Percentiles rank a stretch among this genome's conserved stretches.
Evolutionary conservation across 2,329 filamentous ascomycete species (phyloP).

Genomic region (Hymenoscyphus infarciens): DNA sequence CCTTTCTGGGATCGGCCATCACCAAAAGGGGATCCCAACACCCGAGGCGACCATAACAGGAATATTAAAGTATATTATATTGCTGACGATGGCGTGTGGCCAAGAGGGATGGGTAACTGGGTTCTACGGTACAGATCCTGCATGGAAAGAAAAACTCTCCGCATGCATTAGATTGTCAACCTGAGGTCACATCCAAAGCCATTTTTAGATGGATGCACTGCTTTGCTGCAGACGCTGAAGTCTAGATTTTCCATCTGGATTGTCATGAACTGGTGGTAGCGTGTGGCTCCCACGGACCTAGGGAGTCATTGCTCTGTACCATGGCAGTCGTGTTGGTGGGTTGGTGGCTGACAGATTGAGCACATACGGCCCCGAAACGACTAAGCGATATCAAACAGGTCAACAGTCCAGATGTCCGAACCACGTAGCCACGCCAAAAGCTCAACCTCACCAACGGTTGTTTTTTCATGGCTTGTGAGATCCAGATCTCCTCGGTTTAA

Average conservation of each 20-base stretch:
- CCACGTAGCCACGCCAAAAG: neutral
- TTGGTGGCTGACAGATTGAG: conserved; percentile 1
- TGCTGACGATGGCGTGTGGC: neutral
- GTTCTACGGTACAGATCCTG: neutral
- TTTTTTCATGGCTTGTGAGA: neutral
- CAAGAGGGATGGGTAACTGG: neutral
- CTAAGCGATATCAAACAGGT: conserved; percentile 2
- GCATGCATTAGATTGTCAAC: neutral
- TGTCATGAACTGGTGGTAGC: neutral
- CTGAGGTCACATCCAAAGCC: neutral
- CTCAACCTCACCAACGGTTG: neutral
- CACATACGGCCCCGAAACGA: neutral
- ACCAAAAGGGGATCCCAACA: neutral
- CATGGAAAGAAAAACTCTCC: neutral
- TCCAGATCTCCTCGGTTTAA: neutral
- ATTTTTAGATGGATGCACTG: neutral
- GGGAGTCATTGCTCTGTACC: neutral
- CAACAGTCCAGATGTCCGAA: neutral
- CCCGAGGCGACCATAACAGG: neutral
- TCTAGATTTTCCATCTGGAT: too few species aligned
- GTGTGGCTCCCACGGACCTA: neutral
- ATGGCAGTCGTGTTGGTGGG: neutral
- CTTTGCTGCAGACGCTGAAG: too few species aligned
- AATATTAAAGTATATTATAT: neutral
- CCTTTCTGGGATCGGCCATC: neutral